Conservation (phyloP, 495 filamentous ascomycete genomes). For the Astrothelium macrocarpum region DNA sequence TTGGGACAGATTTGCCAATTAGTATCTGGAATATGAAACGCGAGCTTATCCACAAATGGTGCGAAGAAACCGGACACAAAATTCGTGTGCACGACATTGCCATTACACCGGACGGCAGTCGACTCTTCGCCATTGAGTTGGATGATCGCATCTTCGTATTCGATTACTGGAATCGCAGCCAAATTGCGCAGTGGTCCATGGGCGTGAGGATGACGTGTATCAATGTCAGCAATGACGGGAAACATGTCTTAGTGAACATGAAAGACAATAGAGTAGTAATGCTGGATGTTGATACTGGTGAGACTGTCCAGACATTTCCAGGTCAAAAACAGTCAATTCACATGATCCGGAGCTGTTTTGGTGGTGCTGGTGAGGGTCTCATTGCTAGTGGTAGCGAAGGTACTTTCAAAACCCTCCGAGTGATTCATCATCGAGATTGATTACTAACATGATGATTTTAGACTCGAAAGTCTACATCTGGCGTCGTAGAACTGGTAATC, state of each 20-base stretch:
- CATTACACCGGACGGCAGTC: conserved; percentile 66
- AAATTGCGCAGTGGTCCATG: conserved; percentile 62
- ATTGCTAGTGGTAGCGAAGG: conserved; percentile 88
- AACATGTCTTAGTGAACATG: conserved; percentile 73
- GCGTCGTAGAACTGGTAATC: conserved; percentile 69
- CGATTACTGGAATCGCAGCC: conserved; percentile 62
- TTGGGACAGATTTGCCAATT: conserved; percentile 57
- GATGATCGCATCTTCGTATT: conserved; percentile 67
- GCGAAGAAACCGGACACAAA: conserved; percentile 29
- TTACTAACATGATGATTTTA: conserved; percentile 23
- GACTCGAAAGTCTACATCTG: conserved; percentile 79
- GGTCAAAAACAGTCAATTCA: conserved; percentile 63
- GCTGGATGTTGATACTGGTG: conserved; percentile 63
- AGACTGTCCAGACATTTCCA: conserved; percentile 59
- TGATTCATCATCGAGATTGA: not conserved
- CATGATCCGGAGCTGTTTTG: conserved; percentile 74
- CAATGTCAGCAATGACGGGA: conserved; percentile 68
- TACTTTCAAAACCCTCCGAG: conserved; percentile 27
- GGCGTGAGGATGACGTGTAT: conserved; percentile 63
- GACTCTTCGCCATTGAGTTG: conserved; percentile 67
- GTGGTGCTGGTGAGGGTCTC: conserved; percentile 84
- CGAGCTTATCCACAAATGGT: conserved; percentile 49
- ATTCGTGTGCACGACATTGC: conserved; percentile 77
- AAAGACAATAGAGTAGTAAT: conserved; percentile 63
- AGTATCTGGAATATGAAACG: conserved; percentile 59